Evolutionary conservation across 805 yeast species (phyloP).

Genomic region (Metschnikowia borealis): DNA sequence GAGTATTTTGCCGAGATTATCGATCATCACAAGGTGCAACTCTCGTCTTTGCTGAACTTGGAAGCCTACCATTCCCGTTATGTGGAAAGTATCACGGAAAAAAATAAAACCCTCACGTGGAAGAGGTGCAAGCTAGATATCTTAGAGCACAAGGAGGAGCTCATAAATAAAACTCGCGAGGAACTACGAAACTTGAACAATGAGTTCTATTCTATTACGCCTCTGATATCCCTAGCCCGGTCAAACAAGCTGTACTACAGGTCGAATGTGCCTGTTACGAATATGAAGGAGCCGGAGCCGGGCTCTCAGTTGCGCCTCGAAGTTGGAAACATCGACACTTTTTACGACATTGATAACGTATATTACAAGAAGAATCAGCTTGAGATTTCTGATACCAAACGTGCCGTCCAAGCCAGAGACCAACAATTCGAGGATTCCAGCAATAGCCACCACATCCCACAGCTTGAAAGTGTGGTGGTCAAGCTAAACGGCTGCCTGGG

Average conservation of each 20-base stretch:
- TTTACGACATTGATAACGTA: constrained; percentile 21
- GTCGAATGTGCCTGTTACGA: constrained; percentile 20
- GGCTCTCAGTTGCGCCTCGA: constrained; percentile 9
- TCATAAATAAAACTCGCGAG: constrained; percentile 23
- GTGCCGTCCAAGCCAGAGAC: constrained; percentile 5
- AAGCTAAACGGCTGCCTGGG: constrained; percentile 16
- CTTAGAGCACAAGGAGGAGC: constrained; percentile 21
- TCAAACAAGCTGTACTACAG: constrained; percentile 23
- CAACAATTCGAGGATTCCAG: constrained; percentile 7
- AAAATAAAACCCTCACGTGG: constrained; percentile 32
- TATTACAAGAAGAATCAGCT: constrained; percentile 27
- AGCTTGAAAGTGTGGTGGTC: constrained; percentile 11
- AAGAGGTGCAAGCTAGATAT: constrained; percentile 27
- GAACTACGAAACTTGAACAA: constrained; percentile 27
- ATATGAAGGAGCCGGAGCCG: constrained; percentile 10
- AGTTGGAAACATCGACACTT: constrained; percentile 18
- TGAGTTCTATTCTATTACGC: constrained; percentile 26
- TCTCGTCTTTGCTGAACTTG: constrained; percentile 25
- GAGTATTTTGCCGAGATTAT: constrained; percentile 21
- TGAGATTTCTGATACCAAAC: constrained; percentile 30
- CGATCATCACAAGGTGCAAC: constrained; percentile 21
- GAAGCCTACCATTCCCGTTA: constrained; percentile 28
- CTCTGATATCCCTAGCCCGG: constrained; percentile 8
- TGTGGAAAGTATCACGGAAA: constrained; percentile 18
- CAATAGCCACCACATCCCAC: constrained; percentile 14